Conservation (phyloP, 768 basidiomycete genomes). For the Podaxis sp. region DNA sequence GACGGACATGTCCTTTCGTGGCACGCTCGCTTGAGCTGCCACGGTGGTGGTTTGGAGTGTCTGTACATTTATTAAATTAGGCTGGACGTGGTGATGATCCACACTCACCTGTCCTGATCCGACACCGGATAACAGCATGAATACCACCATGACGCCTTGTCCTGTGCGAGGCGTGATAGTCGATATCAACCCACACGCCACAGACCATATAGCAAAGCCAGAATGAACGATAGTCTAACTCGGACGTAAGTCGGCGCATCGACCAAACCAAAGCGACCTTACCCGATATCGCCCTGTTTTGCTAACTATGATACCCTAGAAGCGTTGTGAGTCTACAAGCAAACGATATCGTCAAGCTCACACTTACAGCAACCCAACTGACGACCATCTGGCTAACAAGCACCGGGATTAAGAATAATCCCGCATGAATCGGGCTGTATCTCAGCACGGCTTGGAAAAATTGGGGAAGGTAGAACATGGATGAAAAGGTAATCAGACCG, state of each 20-base stretch:
- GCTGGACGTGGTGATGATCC: not conserved
- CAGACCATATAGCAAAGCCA: constrained; percentile 68
- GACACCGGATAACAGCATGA: constrained; percentile 56
- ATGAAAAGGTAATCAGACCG: constrained; percentile 61
- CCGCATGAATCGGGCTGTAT: constrained; percentile 58
- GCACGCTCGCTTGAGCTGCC: constrained; percentile 71
- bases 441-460: constrained; percentile 76
- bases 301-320: constrained; percentile 59
- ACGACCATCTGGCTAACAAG: constrained; percentile 63
- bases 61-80: constrained; percentile 18
- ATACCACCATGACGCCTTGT: constrained; percentile 54
- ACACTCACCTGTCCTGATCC: constrained; percentile 58
- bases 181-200: constrained; percentile 71
- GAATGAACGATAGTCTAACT: constrained; percentile 53
- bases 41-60: constrained; percentile 66
- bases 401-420: constrained; percentile 65
- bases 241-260: not conserved
- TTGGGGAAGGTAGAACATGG: constrained; percentile 72
- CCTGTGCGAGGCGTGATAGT: constrained; percentile 52
- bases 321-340: not conserved
- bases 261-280: constrained; percentile 9
- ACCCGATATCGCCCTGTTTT: constrained; percentile 65
- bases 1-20: constrained; percentile 72
- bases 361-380: constrained; percentile 52
- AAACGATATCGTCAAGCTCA: not conserved